These are phyloP conservation scores for Buddleja alternifolia DNA, from an alignment of 257 asterid genomes.

Conservation along the genomic window DNA sequence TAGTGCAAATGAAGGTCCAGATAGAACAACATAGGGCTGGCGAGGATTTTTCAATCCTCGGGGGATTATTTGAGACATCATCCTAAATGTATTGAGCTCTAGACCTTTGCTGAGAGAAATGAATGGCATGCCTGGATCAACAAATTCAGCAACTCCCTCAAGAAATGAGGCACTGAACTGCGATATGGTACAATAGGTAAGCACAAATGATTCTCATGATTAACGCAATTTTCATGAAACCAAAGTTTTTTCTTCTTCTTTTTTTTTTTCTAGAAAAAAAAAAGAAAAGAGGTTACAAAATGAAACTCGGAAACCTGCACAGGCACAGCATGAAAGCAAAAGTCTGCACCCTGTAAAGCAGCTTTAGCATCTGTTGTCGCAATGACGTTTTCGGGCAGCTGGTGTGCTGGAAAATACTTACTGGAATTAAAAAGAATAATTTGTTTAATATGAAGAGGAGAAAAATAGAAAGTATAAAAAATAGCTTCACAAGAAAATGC, in stretches of 20 bases:
- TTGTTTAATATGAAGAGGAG: background rate
- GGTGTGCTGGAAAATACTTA: constrained; percentile 79
- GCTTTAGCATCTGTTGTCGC: constrained; percentile 88
- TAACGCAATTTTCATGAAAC: constrained; percentile 13
- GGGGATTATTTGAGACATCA: constrained; percentile 93
- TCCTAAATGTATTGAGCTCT: constrained; percentile 83
- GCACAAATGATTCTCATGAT: constrained; percentile 19
- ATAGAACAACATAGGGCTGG: constrained; percentile 82
- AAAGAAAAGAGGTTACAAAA: background rate
- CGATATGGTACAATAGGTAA: constrained; percentile 39
- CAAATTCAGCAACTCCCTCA: constrained; percentile 70
- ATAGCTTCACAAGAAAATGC: background rate
- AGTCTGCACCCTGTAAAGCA: constrained; percentile 81
- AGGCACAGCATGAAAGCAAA: constrained; percentile 95
- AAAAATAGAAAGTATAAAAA: background rate
- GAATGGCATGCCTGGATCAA: constrained; percentile 88
- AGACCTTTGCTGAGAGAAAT: constrained; percentile 95
- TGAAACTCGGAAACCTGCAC: constrained; percentile 60
- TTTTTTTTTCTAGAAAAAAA: too few relatives aligned
- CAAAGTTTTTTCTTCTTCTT: background rate
- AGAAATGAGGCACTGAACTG: constrained; percentile 93
- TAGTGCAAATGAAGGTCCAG: constrained; percentile 95
- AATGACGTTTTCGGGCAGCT: constrained; percentile 68
- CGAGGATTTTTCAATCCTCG: constrained; percentile 78
- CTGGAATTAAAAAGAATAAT: constrained; percentile 43